phyloP scores from a whole-genome alignment of 1,139 yeast genomes.

The Saccharomycopsis hybrid region DNA sequence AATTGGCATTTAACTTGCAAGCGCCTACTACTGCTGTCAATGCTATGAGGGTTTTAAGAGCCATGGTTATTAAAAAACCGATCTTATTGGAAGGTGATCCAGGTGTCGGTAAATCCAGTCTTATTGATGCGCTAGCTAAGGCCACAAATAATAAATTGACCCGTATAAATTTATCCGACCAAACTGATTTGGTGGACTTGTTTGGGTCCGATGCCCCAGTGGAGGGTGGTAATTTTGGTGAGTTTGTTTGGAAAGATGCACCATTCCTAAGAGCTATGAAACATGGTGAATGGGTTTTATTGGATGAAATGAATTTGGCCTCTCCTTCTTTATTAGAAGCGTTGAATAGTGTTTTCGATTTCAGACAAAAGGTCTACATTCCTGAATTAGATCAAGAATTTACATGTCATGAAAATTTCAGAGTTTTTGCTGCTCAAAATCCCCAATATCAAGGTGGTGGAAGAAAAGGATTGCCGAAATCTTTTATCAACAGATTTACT shows the following conservation, averaged over 20 bases:
- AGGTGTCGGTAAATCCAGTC: constrained; percentile 97
- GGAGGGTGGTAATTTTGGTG: constrained; percentile 85
- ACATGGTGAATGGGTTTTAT: constrained; percentile 91
- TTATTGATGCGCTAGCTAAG: constrained; percentile 78
- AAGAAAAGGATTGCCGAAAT: constrained; percentile 94
- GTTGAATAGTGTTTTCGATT: constrained; percentile 93
- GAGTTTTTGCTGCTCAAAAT: constrained; percentile 97
- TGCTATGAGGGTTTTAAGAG: constrained; percentile 84
- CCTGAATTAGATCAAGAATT: constrained; percentile 89
- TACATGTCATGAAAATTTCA: constrained; percentile 72
- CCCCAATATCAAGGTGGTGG: constrained; percentile 99
- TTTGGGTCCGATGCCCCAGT: constrained; percentile 97
- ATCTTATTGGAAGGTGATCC: constrained; percentile 94
- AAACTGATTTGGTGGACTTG: constrained; percentile 88
- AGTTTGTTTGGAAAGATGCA: constrained; percentile 96
- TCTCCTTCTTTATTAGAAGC: constrained; percentile 97
- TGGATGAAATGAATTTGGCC: constrained; percentile 97
- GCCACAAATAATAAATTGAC: constrained; percentile 75
- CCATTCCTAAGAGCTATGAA: constrained; percentile 97
- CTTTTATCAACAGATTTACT: constrained; percentile 89
- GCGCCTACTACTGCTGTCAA: constrained; percentile 94
- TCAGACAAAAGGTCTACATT: constrained; percentile 93
- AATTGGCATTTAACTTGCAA: constrained; percentile 56
- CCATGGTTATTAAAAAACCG: constrained; percentile 88
- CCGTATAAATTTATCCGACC: constrained; percentile 91